phyloP scores from a whole-genome alignment of 768 basidiomycete genomes.

The Phlebiopsis gigantea region DNA sequence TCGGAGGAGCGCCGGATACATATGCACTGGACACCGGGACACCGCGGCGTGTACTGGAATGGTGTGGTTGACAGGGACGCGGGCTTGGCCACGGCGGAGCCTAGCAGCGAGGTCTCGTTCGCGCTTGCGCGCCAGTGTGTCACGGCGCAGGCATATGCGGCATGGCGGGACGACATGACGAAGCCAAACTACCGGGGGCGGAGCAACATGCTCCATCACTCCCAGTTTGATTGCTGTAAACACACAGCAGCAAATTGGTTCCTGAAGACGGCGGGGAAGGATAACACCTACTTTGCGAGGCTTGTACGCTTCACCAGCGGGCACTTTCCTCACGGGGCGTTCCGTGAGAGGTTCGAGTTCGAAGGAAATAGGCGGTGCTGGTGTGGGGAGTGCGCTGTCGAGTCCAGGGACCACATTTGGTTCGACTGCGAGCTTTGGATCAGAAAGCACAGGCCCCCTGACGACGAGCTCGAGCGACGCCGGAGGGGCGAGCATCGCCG shows the following conservation, averaged over 20 bases:
- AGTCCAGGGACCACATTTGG: slow-evolving; percentile 9
- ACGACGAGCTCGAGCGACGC: not conserved
- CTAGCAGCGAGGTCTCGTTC: not conserved
- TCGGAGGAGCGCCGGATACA: not conserved
- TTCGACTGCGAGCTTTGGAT: slow-evolving; percentile 11
- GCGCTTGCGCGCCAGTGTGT: not conserved
- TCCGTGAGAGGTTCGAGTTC: slow-evolving; percentile 6
- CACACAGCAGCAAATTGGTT: slow-evolving; percentile 2
- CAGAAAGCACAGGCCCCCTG: slow-evolving; percentile 1
- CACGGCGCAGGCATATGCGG: not conserved
- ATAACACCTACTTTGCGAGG: not conserved
- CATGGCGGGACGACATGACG: slow-evolving; percentile 4
- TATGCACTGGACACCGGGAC: slow-evolving; percentile 4
- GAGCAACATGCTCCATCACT: not conserved
- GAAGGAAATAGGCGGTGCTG: not conserved
- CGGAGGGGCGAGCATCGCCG: not conserved
- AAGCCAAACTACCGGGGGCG: slow-evolving; percentile 1
- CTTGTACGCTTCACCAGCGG: slow-evolving; percentile 3
- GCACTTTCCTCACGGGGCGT: slow-evolving; percentile 9
- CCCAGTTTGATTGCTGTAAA: not conserved
- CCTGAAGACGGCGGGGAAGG: not conserved
- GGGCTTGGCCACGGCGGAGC: not conserved
- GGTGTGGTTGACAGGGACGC: not conserved
- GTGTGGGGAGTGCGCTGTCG: not conserved
- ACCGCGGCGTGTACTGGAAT: not conserved